Base-by-base conservation (phyloP, 805 yeast genomes). In the Yueomyces sinensis region DNA sequence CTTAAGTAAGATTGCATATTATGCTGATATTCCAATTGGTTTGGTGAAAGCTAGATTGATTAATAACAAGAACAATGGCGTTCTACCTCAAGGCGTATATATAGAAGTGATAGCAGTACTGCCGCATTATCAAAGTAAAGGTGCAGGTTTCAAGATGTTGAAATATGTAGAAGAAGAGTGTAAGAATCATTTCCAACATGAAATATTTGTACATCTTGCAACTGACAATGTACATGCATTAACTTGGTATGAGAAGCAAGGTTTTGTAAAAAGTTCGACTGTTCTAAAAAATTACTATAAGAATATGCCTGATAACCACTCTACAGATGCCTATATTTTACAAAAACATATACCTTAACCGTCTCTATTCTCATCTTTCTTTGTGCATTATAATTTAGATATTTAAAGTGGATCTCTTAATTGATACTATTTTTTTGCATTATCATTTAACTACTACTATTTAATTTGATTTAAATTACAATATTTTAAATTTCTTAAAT, bases 11-110 rank as follows among this genome's bases (percentile, higher is more conserved):
- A 31, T 49, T 36, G 81, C 78, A 0, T 81, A 65, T 56, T 79
- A 66, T 54, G 70, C 78, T 32, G 94, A 80, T 47, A 70, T 81
- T 5, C 84, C 94, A 6, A 89, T 84, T 4, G 95, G 91, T 13
- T 78, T 75, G 4, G 59, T 84, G 32, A 74, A 76, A 40, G 77
- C 80, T 36, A 58, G 68, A 35, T 64, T 66, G 37, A 62, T 71
- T 16, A 45, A 59, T 13, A 61, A 65, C 31, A 62, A 60, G n/a
- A 45, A 63, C 4, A 62, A 52, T 5, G 56, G 49, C 2, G 37
- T 44, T 15, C 42, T 54, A 19, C 77, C 81, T 6, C 66, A 68
- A 32, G 65, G 70, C 11, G 65, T 79, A 1, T 77, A 79, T 50
- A 66, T 81, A 23, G 81, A 79, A 52, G 63, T 76, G 0, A 49